A percentile compares a stretch with the other conserved stretches of the same genome.
These are phyloP conservation scores for Aquilaria yunnanensis DNA, from an alignment of 345 rosid species.

Conservation along the genomic window DNA sequence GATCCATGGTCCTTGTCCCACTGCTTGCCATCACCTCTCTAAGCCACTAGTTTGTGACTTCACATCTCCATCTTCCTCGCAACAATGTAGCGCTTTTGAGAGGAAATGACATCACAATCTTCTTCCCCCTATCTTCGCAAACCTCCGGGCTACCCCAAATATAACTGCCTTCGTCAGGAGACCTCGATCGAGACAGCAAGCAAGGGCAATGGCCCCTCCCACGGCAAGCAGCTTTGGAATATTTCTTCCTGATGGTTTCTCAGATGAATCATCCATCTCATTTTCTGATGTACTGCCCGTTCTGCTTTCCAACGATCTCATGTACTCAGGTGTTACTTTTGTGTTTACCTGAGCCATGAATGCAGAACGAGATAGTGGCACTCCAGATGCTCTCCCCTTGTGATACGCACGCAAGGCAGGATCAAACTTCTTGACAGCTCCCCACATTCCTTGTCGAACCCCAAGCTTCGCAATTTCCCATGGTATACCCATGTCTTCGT, in stretches of 20 bases:
- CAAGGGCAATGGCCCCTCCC: slow-evolving; percentile 91
- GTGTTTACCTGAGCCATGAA: slow-evolving; percentile 84
- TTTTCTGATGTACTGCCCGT: slow-evolving; percentile 18
- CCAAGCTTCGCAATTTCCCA: slow-evolving; percentile 97
- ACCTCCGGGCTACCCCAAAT: slow-evolving; percentile 89
- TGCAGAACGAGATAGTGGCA: slow-evolving; percentile 52
- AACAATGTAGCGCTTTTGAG: no score
- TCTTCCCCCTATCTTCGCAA: slow-evolving; percentile 78
- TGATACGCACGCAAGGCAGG: slow-evolving; percentile 77
- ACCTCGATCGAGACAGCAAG: slow-evolving; percentile 82
- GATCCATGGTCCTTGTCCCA: slow-evolving; percentile 12
- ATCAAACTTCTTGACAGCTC: slow-evolving; percentile 92
- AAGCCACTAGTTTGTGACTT: no score
- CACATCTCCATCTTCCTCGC: not conserved
- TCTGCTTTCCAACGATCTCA: slow-evolving; percentile 46
- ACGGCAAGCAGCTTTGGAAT: slow-evolving; percentile 63
- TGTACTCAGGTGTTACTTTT: slow-evolving; percentile 63
- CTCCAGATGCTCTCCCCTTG: slow-evolving; percentile 52
- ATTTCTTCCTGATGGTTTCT: slow-evolving; percentile 40
- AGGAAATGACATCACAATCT: slow-evolving; percentile 37
- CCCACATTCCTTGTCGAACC: slow-evolving; percentile 98
- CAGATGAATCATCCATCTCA: slow-evolving; percentile 20
- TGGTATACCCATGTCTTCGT: slow-evolving; percentile 98
- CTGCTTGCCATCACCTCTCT: not conserved
- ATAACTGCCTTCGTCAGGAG: slow-evolving; percentile 87